Conservation (phyloP, 305 asterid species). For the Salvia sclarea region DNA sequence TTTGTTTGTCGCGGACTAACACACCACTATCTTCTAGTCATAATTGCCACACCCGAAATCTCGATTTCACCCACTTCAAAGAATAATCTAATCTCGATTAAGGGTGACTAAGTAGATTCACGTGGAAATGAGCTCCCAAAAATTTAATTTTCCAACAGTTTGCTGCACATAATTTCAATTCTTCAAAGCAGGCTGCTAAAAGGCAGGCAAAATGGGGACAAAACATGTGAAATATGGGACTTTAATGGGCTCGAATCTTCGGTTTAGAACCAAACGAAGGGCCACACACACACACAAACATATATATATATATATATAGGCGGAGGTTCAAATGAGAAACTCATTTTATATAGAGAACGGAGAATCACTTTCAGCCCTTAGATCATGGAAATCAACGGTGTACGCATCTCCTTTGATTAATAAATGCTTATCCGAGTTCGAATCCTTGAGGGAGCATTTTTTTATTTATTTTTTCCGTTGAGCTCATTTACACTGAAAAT, state of each 20-base stretch:
- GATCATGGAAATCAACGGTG: too few species aligned
- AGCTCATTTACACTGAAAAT: too few species aligned
- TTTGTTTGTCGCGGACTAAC: neutral
- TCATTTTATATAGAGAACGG: too few species aligned
- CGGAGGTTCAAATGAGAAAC: too few species aligned
- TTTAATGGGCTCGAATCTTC: neutral
- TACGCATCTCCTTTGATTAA: too few species aligned
- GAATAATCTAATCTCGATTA: neutral
- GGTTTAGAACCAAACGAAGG: neutral
- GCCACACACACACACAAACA: neutral
- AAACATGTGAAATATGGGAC: constrained; percentile 8
- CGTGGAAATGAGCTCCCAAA: neutral
- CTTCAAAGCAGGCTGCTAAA: neutral
- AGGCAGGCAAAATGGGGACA: neutral
- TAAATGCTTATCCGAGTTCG: too few species aligned
- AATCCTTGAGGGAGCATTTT: too few species aligned
- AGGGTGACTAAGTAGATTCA: neutral
- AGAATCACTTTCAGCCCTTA: too few species aligned
- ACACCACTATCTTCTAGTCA: too few species aligned
- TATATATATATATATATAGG: too few species aligned
- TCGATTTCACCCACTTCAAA: neutral
- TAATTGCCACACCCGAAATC: neutral
- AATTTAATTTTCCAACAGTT: too few species aligned
- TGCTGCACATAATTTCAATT: neutral
- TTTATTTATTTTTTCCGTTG: too few species aligned